Evolutionary conservation across 1,284 basidiomycete genomes (phyloP).

Genomic region (Sporisorium scitamineum): DNA sequence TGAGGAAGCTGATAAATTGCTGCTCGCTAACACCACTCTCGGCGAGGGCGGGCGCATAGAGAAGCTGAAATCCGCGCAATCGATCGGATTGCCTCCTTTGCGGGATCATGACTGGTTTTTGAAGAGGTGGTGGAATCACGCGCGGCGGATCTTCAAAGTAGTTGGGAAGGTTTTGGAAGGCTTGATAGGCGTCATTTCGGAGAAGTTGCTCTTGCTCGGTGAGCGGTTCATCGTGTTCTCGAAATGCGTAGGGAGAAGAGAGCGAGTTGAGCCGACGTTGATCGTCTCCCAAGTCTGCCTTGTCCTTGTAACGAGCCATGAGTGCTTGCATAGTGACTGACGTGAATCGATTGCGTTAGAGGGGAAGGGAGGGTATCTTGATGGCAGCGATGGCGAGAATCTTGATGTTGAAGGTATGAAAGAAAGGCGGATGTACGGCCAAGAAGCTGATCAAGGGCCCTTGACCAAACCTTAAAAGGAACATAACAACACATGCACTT

Average conservation of each 20-base stretch:
- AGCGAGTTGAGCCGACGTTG: neutral
- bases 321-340: no score
- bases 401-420: no score
- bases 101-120: constrained; percentile 25
- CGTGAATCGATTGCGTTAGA: no score
- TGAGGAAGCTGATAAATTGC: constrained; percentile 19
- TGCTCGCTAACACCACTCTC: constrained; percentile 15
- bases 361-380: no score
- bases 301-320: no score
- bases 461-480: no score
- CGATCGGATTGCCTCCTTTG: constrained; percentile 22
- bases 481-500: no score
- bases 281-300: no score
- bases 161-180: constrained; percentile 1
- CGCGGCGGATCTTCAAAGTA: constrained; percentile 12
- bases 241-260: neutral
- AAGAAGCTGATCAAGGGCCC: no score
- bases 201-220: constrained; percentile 8
- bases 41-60: constrained; percentile 16
- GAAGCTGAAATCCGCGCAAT: constrained; percentile 30
- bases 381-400: no score
- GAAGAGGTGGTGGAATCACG: constrained; percentile 8
- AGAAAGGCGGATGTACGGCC: no score
- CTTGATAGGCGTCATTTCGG: neutral
- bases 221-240: neutral